Evolutionary conservation across 345 rosid species (phyloP), one percentile per base, ranked within the genome.

Genomic region (Trapa bicornis): DNA sequence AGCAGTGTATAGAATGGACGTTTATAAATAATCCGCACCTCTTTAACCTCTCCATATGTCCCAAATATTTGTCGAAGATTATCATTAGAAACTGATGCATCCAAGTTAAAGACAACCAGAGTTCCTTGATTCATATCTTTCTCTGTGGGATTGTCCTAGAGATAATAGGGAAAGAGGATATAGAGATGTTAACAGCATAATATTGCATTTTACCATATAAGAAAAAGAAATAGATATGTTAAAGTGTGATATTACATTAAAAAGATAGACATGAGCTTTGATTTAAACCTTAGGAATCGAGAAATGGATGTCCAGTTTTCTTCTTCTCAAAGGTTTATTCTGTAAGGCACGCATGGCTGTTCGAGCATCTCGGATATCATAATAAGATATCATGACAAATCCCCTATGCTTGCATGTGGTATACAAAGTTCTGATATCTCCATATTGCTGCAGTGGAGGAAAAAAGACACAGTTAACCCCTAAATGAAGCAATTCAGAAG

Each of bases 401-500:
- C 98, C 98, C 67, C 98, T 83, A 78, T 91, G 96, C 80, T 92
- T 92, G 84, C 96, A 89, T 61, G 98, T 89, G 53, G 96, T 89
- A 70, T 92, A 92, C 71, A 92, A 79, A 63, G 89, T 89, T 83
- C 96, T 84, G 74, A 92, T 87, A 80, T 89, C 96, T 48, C 98
- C 98, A 82, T 82, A 88, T 68, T 88, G 96, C 98, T 89, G 74
- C 78, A 77, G 38, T 32, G 16, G 38, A 58, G 70, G 57, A 60
- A 72, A 73, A 71, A 75, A 38, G 48, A 3, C 67, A 75, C 47
- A 29, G 58, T 10, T 16, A 38, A 57, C 60, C 61, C 29, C 6
- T 67, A 61, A 47, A 48, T 33, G 50, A 35, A 64, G 33, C 14
- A 58, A 35, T 58, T 33, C 4, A 33, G 33, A 58, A 58, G 10